Evolutionary conservation across 345 rosid species (phyloP).

Genomic region (Boechera retrofracta): DNA sequence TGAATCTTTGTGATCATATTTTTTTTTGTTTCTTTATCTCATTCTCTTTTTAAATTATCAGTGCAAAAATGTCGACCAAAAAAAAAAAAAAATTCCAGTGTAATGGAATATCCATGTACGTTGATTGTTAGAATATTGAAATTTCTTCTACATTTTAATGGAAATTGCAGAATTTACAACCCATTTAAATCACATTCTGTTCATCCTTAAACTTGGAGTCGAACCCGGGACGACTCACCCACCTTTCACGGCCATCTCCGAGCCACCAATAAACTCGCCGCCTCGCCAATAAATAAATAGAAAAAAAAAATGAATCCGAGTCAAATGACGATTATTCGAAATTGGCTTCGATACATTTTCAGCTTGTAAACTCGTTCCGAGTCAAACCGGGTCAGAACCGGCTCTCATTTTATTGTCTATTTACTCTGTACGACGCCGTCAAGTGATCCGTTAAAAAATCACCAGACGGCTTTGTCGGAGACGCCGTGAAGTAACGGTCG

Average conservation of each 20-base stretch:
- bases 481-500: constrained; percentile 75
- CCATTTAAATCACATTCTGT: constrained; percentile 17
- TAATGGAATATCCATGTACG: neutral
- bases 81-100: neutral
- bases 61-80: neutral
- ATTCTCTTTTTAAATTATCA: neutral
- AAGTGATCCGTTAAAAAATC: neutral
- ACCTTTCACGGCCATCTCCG: constrained; percentile 61
- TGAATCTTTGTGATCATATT: no score
- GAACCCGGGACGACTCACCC: constrained; percentile 66
- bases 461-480: constrained; percentile 60
- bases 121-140: neutral
- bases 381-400: no score
- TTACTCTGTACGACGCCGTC: no score
- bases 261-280: neutral
- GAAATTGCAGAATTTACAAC: constrained; percentile 27
- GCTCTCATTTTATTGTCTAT: no score
- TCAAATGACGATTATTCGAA: constrained; percentile 9
- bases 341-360: neutral
- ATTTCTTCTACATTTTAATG: constrained; percentile 22
- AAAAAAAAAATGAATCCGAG: constrained; percentile 9
- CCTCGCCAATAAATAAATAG: constrained; percentile 21
- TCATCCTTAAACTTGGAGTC: constrained; percentile 36
- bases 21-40: neutral
- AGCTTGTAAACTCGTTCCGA: constrained; percentile 2